These are phyloP conservation scores for Phytophthora sp. DNA, from an alignment of 352 stramenopile species.

Conservation along the genomic window DNA sequence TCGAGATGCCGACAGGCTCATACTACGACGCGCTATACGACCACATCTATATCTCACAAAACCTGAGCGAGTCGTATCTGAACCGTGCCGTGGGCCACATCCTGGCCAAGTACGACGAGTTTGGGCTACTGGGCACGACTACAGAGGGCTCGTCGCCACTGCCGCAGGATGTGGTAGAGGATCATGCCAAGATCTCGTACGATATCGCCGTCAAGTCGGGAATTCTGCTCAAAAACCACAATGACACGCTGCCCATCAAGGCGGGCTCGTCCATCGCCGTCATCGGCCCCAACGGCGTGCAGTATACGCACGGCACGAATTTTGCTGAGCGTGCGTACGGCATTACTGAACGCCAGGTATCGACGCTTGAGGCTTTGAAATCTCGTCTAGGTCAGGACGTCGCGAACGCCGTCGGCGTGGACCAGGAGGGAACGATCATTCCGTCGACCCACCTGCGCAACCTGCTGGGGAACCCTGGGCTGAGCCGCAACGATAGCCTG, in stretches of 20 bases:
- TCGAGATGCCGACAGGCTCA: constrained; percentile 39
- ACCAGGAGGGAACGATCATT: too few species aligned
- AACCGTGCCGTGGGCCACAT: constrained; percentile 39
- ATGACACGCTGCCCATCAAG: constrained; percentile 30
- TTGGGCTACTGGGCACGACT: constrained; percentile 33
- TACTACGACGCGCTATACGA: constrained; percentile 45
- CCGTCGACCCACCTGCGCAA: too few species aligned
- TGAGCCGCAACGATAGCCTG: too few species aligned
- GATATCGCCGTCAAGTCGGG: constrained; percentile 45
- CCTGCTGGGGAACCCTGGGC: too few species aligned
- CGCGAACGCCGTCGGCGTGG: too few species aligned
- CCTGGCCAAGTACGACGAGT: constrained; percentile 44
- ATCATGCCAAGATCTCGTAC: constrained; percentile 37
- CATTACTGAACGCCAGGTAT: too few species aligned
- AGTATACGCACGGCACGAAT: too few species aligned
- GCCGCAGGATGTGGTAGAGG: constrained; percentile 28
- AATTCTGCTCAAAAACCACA: constrained; percentile 40
- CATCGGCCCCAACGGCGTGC: constrained; percentile 42
- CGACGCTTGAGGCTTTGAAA: too few species aligned
- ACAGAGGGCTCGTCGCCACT: constrained; percentile 33
- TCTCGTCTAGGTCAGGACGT: too few species aligned
- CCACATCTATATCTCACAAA: constrained; percentile 43
- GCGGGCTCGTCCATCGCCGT: constrained; percentile 31
- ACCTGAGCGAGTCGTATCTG: constrained; percentile 44
- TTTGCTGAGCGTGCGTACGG: too few species aligned